Evolutionary conservation across 768 basidiomycete genomes (phyloP).

Genomic region (Kwoniella europaea): DNA sequence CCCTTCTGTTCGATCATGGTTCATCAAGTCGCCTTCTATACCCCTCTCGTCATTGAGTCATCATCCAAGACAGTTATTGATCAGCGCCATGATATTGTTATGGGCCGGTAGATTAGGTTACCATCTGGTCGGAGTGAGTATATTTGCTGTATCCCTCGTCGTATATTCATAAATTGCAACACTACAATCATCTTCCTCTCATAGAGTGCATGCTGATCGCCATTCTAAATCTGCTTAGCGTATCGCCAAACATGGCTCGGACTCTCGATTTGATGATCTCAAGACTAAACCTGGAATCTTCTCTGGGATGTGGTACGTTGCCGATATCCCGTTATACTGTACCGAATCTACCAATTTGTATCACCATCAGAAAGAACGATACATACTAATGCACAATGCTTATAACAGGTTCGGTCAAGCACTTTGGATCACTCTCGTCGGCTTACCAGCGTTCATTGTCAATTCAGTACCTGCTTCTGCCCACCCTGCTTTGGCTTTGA

Average conservation of each 20-base stretch:
- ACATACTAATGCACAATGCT: too few species aligned
- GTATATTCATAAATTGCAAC: too few species aligned
- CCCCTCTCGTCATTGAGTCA: conserved; percentile 58
- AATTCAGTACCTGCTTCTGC: conserved; percentile 65
- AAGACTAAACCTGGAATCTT: conserved; percentile 64
- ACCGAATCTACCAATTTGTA: too few species aligned
- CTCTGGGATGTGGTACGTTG: conserved; percentile 67
- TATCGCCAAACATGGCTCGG: conserved; percentile 66
- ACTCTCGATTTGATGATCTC: conserved; percentile 70
- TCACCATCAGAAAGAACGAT: too few species aligned
- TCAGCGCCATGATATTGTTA: conserved; percentile 65
- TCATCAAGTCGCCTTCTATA: conserved; percentile 48
- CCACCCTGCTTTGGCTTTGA: conserved; percentile 64
- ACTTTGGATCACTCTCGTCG: conserved; percentile 71
- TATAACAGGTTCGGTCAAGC: conserved; percentile 58
- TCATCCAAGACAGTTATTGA: conserved; percentile 64
- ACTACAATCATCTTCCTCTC: too few species aligned
- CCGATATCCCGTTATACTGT: too few species aligned
- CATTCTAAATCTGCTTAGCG: too few species aligned
- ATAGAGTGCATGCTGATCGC: too few species aligned
- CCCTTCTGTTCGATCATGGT: conserved; percentile 65
- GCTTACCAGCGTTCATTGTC: conserved; percentile 69
- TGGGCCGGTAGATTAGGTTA: conserved; percentile 71
- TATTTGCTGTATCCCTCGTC: too few species aligned
- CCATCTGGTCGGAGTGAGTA: too few species aligned